Evolutionary conservation across 2,329 filamentous ascomycete genomes (phyloP).

Genomic region (Epichloe scottii): DNA sequence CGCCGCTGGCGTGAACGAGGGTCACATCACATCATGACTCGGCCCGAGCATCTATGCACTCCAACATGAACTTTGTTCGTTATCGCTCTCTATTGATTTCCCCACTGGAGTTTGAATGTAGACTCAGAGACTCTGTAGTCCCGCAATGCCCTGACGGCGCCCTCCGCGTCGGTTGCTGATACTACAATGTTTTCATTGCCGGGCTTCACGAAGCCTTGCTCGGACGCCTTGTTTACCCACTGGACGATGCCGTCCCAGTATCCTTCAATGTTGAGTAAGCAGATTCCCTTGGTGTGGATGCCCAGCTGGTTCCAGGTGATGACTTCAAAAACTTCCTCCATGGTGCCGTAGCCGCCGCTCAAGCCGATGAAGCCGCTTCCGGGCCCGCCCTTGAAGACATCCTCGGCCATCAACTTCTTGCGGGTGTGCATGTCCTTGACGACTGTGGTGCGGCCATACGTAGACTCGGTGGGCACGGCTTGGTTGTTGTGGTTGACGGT

Average conservation of each 20-base stretch:
- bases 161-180: slow-evolving; percentile 59
- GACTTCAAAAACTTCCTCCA: slow-evolving; percentile 90
- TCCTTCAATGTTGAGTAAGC: slow-evolving; percentile 75
- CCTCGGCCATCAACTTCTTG: slow-evolving; percentile 85
- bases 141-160: slow-evolving; percentile 56
- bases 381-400: slow-evolving; percentile 68
- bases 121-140: slow-evolving; percentile 66
- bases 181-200: slow-evolving; percentile 66
- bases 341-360: slow-evolving; percentile 80
- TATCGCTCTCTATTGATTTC: slow-evolving; percentile 36
- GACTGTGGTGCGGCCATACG: slow-evolving; percentile 76
- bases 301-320: slow-evolving; percentile 94
- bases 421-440: slow-evolving; percentile 94
- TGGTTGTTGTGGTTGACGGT: slow-evolving; percentile 34
- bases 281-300: slow-evolving; percentile 70
- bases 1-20: not conserved
- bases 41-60: not conserved
- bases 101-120: slow-evolving; percentile 75
- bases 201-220: slow-evolving; percentile 61
- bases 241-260: slow-evolving; percentile 81
- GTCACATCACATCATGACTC: not conserved
- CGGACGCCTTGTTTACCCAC: slow-evolving; percentile 68
- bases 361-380: slow-evolving; percentile 85
- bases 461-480: slow-evolving; percentile 46
- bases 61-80: too few relatives aligned